Evolutionary conservation across 805 yeast genomes (phyloP), one percentile per base, ranked within the genome.

Genomic region (Kuraishia piskuri): DNA sequence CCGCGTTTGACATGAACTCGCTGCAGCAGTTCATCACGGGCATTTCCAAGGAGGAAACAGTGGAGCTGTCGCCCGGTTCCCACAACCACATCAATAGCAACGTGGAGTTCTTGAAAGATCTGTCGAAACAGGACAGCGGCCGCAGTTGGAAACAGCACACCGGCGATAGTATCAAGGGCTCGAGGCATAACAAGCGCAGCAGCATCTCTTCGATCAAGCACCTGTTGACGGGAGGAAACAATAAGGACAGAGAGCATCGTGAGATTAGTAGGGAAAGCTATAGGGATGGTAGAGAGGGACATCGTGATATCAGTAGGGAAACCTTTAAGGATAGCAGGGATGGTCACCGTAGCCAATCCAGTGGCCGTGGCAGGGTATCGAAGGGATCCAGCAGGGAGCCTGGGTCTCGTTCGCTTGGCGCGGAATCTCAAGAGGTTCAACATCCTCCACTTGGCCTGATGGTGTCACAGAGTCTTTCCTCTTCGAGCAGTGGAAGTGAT

Each of bases 81-180:
- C 60, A 61, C 19, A 58, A 57, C 22, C 62, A 61, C 23, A 67
- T 67, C 26, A 65, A 67, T 55, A 70, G 69, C 52, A 72, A 69
- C 40, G 65, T 73, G 22, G 77, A 69, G 31, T 74, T 71, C 56
- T 53, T 74, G 37, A 69, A 66, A 51, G 64, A 58, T 23, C 55
- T 73, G 22, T 67, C 73, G 12, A 66, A 65, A 26, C 72, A 71
- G 51, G 70, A 71, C 54, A 64, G 65, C 46, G 69, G 69, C 19
- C 61, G 44, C 2, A 46, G 64, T 3, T 63, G 69, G 68, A 58
- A 60, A 21, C 53, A 49, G 22, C 64, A 64, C 44, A 66, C 71
- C n/a, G 69, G 70, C 54, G 69, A 67, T 4, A 61, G 65, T 51
- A 48, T 64, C 40, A 64, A 58, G 22, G 62, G 68, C 10, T 49